Evolutionary conservation across 257 asterid genomes (phyloP).

Genomic region (Solanum bulbocastanum): DNA sequence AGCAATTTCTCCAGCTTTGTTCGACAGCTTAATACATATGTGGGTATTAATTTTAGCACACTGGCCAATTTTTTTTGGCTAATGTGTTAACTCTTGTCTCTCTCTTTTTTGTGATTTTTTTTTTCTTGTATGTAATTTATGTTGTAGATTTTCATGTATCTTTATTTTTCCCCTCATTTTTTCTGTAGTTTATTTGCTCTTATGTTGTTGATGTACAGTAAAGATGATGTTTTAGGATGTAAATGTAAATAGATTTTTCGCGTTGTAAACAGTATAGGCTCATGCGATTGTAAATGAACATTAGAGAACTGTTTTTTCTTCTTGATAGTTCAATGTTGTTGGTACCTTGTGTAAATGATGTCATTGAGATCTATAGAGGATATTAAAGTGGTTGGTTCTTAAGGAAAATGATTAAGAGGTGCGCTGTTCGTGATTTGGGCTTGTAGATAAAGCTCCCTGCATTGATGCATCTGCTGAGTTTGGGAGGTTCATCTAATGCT

Average conservation of each 20-base stretch:
- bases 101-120: neutral
- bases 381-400: neutral
- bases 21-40: constrained; percentile 91
- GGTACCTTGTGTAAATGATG: constrained; percentile 7
- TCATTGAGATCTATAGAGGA: neutral
- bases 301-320: neutral
- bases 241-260: neutral
- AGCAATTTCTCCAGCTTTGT: constrained; percentile 90
- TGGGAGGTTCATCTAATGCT: constrained; percentile 33
- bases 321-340: neutral
- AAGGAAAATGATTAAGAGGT: neutral
- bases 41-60: constrained; percentile 44
- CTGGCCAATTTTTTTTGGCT: constrained; percentile 1
- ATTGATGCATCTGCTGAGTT: constrained; percentile 18
- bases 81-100: constrained; percentile 4
- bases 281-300: neutral
- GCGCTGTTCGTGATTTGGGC: neutral
- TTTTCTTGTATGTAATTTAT: neutral
- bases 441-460: constrained; percentile 9
- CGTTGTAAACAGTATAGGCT: neutral
- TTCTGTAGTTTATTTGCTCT: constrained; percentile 7
- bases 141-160: neutral
- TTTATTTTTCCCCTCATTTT: neutral
- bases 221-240: neutral
- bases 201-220: neutral